phyloP scores from a whole-genome alignment of 2,329 filamentous ascomycete genomes.

The Fulvia fulva region DNA sequence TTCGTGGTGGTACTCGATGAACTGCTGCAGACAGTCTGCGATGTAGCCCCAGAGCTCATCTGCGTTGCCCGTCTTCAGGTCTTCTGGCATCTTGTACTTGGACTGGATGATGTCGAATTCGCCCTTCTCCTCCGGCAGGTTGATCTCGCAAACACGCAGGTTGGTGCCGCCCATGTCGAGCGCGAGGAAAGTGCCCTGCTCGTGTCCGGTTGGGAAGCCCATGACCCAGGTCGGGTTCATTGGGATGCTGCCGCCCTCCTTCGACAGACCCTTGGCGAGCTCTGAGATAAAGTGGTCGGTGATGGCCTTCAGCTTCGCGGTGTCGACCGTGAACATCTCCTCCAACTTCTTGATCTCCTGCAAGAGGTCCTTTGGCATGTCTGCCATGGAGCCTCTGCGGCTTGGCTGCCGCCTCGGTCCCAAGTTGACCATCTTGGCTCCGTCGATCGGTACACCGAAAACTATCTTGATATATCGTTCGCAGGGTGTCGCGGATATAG shows the following conservation, averaged over 20 bases:
- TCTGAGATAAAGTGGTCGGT: slow-evolving; percentile 86
- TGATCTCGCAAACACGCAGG: slow-evolving; percentile 89
- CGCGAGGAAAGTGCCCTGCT: slow-evolving; percentile 82
- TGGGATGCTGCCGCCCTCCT: slow-evolving; percentile 89
- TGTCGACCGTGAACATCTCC: slow-evolving; percentile 74
- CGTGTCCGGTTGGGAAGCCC: slow-evolving; percentile 78
- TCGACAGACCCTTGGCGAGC: slow-evolving; percentile 80
- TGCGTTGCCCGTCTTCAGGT: slow-evolving; percentile 77
- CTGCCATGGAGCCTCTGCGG: slow-evolving; percentile 81
- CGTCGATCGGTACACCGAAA: not conserved
- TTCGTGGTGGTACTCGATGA: slow-evolving; percentile 80
- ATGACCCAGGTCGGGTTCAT: slow-evolving; percentile 99
- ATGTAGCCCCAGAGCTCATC: slow-evolving; percentile 95
- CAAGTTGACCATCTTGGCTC: slow-evolving; percentile 58
- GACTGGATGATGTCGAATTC: slow-evolving; percentile 94
- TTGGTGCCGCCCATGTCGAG: slow-evolving; percentile 97
- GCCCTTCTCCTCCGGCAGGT: slow-evolving; percentile 78
- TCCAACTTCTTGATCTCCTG: slow-evolving; percentile 80
- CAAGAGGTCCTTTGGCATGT: slow-evolving; percentile 81
- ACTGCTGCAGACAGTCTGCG: slow-evolving; percentile 85
- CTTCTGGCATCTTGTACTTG: slow-evolving; percentile 91
- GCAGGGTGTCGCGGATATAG: not conserved
- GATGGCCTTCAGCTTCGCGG: slow-evolving; percentile 79
- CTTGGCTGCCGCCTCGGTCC: slow-evolving; percentile 62
- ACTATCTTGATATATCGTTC: slow-evolving; percentile 4